A percentile compares a stretch with the other conserved stretches of the same genome.
Evolutionary conservation across 2,329 filamentous ascomycete genomes (phyloP).

Genomic region (Pseudogymnoascus sp.): DNA sequence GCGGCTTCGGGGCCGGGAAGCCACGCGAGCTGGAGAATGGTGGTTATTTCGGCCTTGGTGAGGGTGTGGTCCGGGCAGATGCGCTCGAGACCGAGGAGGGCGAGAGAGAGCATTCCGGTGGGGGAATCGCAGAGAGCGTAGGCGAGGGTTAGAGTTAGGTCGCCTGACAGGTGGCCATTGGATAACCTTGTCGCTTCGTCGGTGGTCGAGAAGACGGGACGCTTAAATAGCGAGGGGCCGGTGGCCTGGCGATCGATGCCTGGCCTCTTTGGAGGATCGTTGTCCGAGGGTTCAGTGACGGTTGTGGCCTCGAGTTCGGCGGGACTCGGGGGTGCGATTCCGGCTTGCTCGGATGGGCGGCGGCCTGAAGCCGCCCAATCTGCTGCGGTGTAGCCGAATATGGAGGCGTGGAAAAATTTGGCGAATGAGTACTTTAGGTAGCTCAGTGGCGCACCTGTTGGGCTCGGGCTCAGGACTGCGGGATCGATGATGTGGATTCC

Average conservation of each 20-base stretch:
- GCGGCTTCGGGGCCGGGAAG: constrained; percentile 56
- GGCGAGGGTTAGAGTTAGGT: constrained; percentile 43
- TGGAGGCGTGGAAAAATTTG: constrained; percentile 38
- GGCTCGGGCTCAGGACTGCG: constrained; percentile 41
- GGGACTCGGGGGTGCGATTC: not conserved
- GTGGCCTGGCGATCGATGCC: not conserved
- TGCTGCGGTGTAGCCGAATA: constrained; percentile 48
- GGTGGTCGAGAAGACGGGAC: constrained; percentile 17
- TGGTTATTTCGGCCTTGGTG: constrained; percentile 47
- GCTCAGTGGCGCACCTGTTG: constrained; percentile 36
- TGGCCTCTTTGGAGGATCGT: not conserved
- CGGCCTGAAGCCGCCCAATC: constrained; percentile 21
- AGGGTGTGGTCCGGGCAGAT: constrained; percentile 36
- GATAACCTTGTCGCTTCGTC: constrained; percentile 12
- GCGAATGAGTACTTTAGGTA: constrained; percentile 52
- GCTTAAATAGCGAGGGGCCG: constrained; percentile 13
- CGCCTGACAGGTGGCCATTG: constrained; percentile 31
- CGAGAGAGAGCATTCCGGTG: constrained; percentile 47
- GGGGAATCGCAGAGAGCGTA: constrained; percentile 58
- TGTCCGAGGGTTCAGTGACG: not conserved
- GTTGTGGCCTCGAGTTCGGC: constrained; percentile 2
- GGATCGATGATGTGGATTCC: constrained; percentile 56
- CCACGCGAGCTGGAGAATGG: constrained; percentile 56
- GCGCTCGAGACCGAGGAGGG: constrained; percentile 40
- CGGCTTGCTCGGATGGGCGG: not conserved